These are phyloP conservation scores for Suillus tomentosus DNA, from an alignment of 768 basidiomycete species.

Conservation along the genomic window DNA sequence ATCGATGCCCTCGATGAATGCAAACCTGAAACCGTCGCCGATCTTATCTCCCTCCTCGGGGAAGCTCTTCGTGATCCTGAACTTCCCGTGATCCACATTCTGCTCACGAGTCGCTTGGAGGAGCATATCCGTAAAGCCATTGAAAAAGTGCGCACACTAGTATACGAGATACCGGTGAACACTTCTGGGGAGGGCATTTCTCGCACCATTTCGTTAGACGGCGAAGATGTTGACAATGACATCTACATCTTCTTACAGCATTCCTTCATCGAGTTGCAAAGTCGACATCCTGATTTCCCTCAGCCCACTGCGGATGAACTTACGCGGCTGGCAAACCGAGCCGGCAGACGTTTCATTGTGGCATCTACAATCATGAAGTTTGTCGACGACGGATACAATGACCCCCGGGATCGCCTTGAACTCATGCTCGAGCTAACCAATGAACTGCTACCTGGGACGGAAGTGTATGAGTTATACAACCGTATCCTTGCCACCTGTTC, in stretches of 20 bases:
- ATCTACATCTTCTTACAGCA: background rate
- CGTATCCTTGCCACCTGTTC: background rate
- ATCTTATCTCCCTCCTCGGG: too few species aligned
- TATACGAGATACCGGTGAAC: background rate
- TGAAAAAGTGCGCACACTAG: background rate
- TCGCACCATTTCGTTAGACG: background rate
- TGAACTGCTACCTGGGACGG: background rate
- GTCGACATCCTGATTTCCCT: background rate
- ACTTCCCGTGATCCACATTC: background rate
- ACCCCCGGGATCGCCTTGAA: background rate
- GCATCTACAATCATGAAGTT: background rate
- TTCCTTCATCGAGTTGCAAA: background rate
- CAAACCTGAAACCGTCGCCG: too few species aligned
- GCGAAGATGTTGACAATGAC: background rate
- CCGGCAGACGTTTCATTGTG: background rate
- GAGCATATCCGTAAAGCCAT: background rate
- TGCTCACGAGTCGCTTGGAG: background rate
- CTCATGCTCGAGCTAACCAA: background rate
- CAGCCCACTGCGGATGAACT: background rate
- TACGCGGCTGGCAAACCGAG: background rate
- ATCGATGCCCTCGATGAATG: too few species aligned
- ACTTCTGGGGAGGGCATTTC: background rate
- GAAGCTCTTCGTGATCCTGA: background rate
- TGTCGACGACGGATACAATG: background rate
- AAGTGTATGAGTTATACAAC: background rate